Evolutionary conservation across 345 rosid species (phyloP).

Genomic region (Acer saccharum): DNA sequence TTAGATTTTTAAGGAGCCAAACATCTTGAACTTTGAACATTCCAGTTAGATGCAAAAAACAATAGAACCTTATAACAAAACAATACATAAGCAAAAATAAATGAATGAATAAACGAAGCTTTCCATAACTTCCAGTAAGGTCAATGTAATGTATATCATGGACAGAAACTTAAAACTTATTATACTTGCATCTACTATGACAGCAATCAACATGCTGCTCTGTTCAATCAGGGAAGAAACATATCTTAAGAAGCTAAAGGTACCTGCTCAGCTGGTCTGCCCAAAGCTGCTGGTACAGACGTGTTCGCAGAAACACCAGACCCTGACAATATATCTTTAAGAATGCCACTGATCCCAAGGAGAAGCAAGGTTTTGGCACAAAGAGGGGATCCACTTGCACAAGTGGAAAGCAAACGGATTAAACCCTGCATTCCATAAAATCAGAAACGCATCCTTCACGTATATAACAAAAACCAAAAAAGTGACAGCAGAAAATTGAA

Average conservation of each 20-base stretch:
- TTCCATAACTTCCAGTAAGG: background rate
- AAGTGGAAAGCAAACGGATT: conserved; percentile 93
- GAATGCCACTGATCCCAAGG: conserved; percentile 92
- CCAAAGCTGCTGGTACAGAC: conserved; percentile 85
- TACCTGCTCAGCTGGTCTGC: conserved; percentile 99
- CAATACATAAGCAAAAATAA: background rate
- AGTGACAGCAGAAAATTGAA: conserved; percentile 2
- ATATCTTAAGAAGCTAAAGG: conserved; percentile 3
- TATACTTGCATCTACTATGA: conserved; percentile 1
- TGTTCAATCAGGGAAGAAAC: conserved; percentile 13
- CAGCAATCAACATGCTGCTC: background rate
- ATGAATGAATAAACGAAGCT: background rate
- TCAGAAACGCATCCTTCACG: conserved; percentile 31
- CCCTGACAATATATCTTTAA: conserved; percentile 86
- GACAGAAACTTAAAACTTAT: background rate
- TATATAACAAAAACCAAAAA: conserved; percentile 6
- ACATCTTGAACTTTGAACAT: background rate
- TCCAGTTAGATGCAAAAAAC: background rate
- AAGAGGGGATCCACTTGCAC: conserved; percentile 96
- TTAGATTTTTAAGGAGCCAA: background rate
- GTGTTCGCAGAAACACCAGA: conserved; percentile 82
- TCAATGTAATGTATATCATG: background rate
- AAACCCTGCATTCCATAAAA: conserved; percentile 65
- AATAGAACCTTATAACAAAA: background rate
- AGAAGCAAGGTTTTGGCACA: conserved; percentile 93